These are phyloP conservation scores for Heliocybe sulcata DNA, from an alignment of 1,284 basidiomycete genomes.

Conservation along the genomic window DNA sequence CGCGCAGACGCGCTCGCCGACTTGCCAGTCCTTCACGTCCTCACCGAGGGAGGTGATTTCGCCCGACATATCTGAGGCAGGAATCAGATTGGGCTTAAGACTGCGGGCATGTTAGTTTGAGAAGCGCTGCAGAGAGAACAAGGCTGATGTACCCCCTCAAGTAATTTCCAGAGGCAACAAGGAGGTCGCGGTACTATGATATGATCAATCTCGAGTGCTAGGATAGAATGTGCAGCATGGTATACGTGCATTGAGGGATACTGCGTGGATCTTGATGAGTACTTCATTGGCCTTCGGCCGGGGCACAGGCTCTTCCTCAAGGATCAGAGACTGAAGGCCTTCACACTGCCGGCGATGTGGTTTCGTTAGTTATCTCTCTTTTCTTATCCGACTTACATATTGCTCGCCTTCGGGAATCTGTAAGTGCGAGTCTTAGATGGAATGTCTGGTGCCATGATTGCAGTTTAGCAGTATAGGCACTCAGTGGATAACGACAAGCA, in stretches of 20 bases:
- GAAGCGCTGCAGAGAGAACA: background rate
- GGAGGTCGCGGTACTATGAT: conserved; percentile 20
- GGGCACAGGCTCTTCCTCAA: conserved; percentile 23
- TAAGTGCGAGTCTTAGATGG: too few species aligned
- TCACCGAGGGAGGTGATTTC: conserved; percentile 48
- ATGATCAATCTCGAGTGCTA: background rate
- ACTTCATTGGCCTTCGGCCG: conserved; percentile 14
- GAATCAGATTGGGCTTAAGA: conserved; percentile 30
- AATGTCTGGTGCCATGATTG: too few species aligned
- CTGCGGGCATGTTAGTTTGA: background rate
- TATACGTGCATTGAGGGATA: conserved; percentile 14
- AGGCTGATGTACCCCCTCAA: background rate
- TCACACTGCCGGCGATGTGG: conserved; percentile 14
- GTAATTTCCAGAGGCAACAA: conserved; percentile 10
- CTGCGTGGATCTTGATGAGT: conserved; percentile 21
- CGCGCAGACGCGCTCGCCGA: conserved; percentile 26
- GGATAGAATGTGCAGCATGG: background rate
- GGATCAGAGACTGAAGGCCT: conserved; percentile 22
- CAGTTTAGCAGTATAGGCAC: too few species aligned
- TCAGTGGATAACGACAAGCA: too few species aligned
- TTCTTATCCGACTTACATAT: too few species aligned
- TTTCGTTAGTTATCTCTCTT: too few species aligned
- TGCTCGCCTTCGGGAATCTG: too few species aligned
- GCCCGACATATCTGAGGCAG: conserved; percentile 58
- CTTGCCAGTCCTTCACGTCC: conserved; percentile 38